phyloP scores from a whole-genome alignment of 768 basidiomycete genomes.

The Tulasnella sp. region DNA sequence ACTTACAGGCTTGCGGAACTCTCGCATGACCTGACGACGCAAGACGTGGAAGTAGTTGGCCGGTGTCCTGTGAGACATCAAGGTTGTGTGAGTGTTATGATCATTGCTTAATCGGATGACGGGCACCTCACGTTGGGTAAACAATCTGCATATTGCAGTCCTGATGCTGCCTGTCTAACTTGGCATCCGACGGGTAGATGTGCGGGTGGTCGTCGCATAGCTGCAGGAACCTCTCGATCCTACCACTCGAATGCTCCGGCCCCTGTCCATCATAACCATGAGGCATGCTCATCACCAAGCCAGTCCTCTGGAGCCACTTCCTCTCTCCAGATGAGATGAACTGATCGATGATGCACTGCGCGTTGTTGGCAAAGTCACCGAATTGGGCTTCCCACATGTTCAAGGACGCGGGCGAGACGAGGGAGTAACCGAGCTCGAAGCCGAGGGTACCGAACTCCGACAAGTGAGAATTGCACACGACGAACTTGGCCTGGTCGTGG shows the following conservation, averaged over 20 bases:
- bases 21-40: constrained; percentile 91
- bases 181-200: constrained; percentile 75
- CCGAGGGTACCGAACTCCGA: constrained; percentile 93
- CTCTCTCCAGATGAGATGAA: constrained; percentile 96
- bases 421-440: constrained; percentile 96
- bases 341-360: constrained; percentile 96
- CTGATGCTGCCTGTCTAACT: constrained; percentile 90
- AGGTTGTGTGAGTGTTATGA: background rate
- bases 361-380: constrained; percentile 96
- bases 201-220: constrained; percentile 96
- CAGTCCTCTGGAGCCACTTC: constrained; percentile 93
- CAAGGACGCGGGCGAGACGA: constrained; percentile 85
- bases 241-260: constrained; percentile 92
- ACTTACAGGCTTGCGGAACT: constrained; percentile 90
- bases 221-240: constrained; percentile 94
- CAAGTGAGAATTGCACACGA: constrained; percentile 91
- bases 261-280: constrained; percentile 99
- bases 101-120: background rate
- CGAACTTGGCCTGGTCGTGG: constrained; percentile 80
- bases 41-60: constrained; percentile 98
- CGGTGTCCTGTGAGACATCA: constrained; percentile 50
- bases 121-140: constrained; percentile 79
- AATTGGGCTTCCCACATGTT: constrained; percentile 99
- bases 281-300: constrained; percentile 77
- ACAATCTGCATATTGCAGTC: constrained; percentile 99